A percentile compares a stretch with the other conserved stretches of the same genome.
Conservation (phyloP, 2,329 filamentous ascomycete genomes). For the Biscogniauxia marginata region DNA sequence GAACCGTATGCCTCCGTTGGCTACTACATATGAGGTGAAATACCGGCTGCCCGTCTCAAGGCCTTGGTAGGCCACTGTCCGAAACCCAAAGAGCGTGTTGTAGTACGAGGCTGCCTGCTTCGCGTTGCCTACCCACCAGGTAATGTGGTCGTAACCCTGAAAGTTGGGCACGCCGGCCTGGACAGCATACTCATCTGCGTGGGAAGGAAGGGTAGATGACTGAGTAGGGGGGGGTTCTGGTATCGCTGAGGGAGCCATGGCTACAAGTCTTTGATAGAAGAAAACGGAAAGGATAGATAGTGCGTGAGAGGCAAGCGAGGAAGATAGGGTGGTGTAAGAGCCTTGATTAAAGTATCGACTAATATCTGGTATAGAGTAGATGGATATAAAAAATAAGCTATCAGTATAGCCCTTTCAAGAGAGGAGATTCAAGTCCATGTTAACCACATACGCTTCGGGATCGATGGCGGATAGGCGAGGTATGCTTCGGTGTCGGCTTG, state of each 20-base stretch:
- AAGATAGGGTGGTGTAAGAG: neutral
- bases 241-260: slow-evolving; percentile 61
- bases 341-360: slow-evolving; percentile 25
- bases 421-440: neutral
- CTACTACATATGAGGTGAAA: slow-evolving; percentile 80
- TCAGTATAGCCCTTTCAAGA: neutral
- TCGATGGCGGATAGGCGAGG: slow-evolving; percentile 22
- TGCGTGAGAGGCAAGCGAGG: neutral
- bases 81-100: slow-evolving; percentile 82
- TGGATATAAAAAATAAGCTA: neutral
- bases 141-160: slow-evolving; percentile 86
- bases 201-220: slow-evolving; percentile 37
- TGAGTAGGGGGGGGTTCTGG: slow-evolving; percentile 48
- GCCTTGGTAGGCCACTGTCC: slow-evolving; percentile 77
- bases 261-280: slow-evolving; percentile 21
- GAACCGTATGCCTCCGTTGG: slow-evolving; percentile 74
- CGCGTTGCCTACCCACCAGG: slow-evolving; percentile 96
- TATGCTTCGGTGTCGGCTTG: slow-evolving; percentile 22
- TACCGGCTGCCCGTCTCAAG: slow-evolving; percentile 83
- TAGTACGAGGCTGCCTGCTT: slow-evolving; percentile 94
- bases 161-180: slow-evolving; percentile 57
- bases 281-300: neutral
- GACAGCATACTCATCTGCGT: slow-evolving; percentile 54
- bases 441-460: slow-evolving; percentile 35
- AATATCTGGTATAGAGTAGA: neutral